A percentile compares a stretch with the other conserved stretches of the same genome.
Conservation (phyloP, 2,329 filamentous ascomycete species). For the Fusarium coicis region DNA sequence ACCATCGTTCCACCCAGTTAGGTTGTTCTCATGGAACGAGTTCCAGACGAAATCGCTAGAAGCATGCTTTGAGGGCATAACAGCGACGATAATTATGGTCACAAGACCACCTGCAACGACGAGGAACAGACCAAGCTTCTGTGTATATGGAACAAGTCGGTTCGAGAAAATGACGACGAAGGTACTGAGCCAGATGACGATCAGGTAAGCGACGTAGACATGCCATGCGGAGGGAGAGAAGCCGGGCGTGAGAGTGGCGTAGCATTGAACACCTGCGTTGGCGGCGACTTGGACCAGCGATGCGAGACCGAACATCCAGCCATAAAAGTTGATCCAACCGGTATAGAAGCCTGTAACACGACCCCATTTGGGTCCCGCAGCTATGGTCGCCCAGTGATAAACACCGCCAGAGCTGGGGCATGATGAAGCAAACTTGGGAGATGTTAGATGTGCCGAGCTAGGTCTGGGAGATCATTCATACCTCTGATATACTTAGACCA, state of each 20-base stretch:
- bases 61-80: slow-evolving; percentile 36
- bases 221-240: slow-evolving; percentile 38
- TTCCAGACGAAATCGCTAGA: slow-evolving; percentile 38
- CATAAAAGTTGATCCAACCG: slow-evolving; percentile 45
- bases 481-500: slow-evolving; percentile 39
- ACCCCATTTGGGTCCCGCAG: slow-evolving; percentile 39
- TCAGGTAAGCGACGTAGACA: slow-evolving; percentile 38
- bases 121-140: slow-evolving; percentile 38
- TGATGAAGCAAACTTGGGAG: slow-evolving; percentile 32
- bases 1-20: slow-evolving; percentile 41
- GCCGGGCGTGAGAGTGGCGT: slow-evolving; percentile 30
- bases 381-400: slow-evolving; percentile 42
- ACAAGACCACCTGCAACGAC: slow-evolving; percentile 38
- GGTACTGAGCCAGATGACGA: slow-evolving; percentile 37
- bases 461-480: not conserved
- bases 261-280: slow-evolving; percentile 39
- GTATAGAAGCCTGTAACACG: slow-evolving; percentile 40
- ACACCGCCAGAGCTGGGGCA: slow-evolving; percentile 41
- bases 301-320: slow-evolving; percentile 45
- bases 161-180: slow-evolving; percentile 38
- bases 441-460: not conserved
- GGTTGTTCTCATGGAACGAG: slow-evolving; percentile 40
- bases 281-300: slow-evolving; percentile 41
- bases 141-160: slow-evolving; percentile 38
- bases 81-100: slow-evolving; percentile 38